Evolutionary conservation across 1,284 basidiomycete genomes (phyloP).

Genomic region (Tausonia pullulans): DNA sequence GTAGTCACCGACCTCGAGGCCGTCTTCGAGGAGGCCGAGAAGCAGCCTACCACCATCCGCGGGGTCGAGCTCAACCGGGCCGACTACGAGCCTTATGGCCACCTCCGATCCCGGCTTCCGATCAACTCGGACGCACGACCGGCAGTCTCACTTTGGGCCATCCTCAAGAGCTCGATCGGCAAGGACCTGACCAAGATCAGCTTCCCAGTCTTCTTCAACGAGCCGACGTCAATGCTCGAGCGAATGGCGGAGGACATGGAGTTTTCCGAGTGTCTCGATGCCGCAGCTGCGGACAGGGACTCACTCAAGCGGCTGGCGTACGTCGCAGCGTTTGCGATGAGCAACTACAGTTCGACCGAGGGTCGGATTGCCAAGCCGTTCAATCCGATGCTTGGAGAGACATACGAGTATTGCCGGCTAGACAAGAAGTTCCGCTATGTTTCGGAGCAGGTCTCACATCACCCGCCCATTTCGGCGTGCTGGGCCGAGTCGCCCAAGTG

Average conservation of each 20-base stretch:
- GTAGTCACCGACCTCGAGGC: constrained; percentile 23
- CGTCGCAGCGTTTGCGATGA: constrained; percentile 95
- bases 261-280: constrained; percentile 74
- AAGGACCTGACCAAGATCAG: constrained; percentile 90
- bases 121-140: constrained; percentile 73
- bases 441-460: constrained; percentile 91
- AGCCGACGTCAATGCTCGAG: constrained; percentile 89
- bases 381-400: constrained; percentile 69
- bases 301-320: constrained; percentile 58
- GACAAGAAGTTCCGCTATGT: constrained; percentile 86
- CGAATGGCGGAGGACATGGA: constrained; percentile 79
- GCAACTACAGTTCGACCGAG: constrained; percentile 93
- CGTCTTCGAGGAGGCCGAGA: constrained; percentile 11
- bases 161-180: constrained; percentile 90
- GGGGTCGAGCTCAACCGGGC: constrained; percentile 33
- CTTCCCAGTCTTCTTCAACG: constrained; percentile 44
- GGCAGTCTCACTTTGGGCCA: constrained; percentile 85
- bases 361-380: constrained; percentile 92
- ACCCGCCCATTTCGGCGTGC: constrained; percentile 87
- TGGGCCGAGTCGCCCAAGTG: constrained; percentile 81
- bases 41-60: constrained; percentile 7
- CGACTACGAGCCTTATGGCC: constrained; percentile 58
- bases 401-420: constrained; percentile 83
- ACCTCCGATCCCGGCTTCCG: constrained; percentile 54
- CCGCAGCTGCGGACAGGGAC: not conserved